These are phyloP conservation scores for Linnemannia exigua DNA, from an alignment of 192 early-diverging fungal species.

Conservation along the genomic window DNA sequence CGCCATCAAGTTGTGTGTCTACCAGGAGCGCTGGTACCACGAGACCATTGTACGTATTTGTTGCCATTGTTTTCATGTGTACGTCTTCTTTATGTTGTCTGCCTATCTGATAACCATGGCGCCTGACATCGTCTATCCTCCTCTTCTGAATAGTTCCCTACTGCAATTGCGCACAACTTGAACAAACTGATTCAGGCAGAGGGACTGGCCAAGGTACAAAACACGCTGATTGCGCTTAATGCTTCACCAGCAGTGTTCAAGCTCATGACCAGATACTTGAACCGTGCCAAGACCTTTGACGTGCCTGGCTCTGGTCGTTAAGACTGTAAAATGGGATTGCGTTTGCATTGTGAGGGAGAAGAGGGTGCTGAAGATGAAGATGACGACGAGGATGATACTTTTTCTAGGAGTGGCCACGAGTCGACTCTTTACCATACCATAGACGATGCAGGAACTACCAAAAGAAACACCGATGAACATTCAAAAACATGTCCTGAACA, in stretches of 20 bases:
- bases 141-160: constrained; percentile 78
- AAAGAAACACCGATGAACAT: not conserved
- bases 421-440: not conserved
- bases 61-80: not conserved
- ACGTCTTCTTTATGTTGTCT: no score
- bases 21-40: constrained; percentile 93
- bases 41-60: constrained; percentile 80
- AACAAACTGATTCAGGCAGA: constrained; percentile 89
- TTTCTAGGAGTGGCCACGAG: constrained; percentile 1
- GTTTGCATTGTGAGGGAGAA: no score
- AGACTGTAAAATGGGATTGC: no score
- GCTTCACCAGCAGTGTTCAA: constrained; percentile 82
- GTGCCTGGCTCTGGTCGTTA: constrained; percentile 79
- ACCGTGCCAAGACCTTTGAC: constrained; percentile 78
- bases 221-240: constrained; percentile 91
- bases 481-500: not conserved
- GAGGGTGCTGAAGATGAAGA: no score
- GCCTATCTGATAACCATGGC: no score
- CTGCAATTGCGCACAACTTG: constrained; percentile 84
- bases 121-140: not conserved
- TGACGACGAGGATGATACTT: not conserved
- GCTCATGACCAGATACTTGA: constrained; percentile 80
- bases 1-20: constrained; percentile 86
- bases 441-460: not conserved
- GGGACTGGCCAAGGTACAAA: constrained; percentile 93